Percentiles rank a stretch among this genome's conserved stretches.
Conservation (phyloP, 768 basidiomycete genomes). For the Lactarius trivialis region DNA sequence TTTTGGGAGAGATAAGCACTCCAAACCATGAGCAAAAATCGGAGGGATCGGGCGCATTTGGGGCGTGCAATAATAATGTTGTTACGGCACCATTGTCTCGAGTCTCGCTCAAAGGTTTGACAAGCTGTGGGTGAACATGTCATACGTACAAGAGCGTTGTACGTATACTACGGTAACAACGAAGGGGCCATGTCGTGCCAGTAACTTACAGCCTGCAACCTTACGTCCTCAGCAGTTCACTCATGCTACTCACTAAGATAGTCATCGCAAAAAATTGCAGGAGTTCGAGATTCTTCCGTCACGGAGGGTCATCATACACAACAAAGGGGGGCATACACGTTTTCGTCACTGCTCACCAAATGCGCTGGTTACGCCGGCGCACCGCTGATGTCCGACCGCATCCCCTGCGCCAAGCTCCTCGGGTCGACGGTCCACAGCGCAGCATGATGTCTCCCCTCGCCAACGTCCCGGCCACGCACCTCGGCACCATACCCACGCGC, state of each 20-base stretch:
- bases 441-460: constrained; percentile 18
- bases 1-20: background rate
- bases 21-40: background rate
- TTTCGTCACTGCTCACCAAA: background rate
- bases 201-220: background rate
- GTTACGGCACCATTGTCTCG: background rate
- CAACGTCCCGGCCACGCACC: constrained; percentile 2
- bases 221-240: background rate
- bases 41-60: background rate
- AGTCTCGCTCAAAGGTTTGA: background rate
- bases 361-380: constrained; percentile 1
- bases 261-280: background rate
- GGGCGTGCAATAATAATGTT: no score
- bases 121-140: background rate
- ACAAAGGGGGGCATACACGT: background rate
- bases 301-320: no score
- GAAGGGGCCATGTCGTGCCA: background rate
- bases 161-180: background rate
- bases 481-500: constrained; percentile 27
- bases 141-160: background rate
- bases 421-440: constrained; percentile 76
- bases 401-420: constrained; percentile 66
- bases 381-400: constrained; percentile 31
- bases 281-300: background rate
- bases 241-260: background rate